These are phyloP conservation scores for Cephaloascus albidus DNA, from an alignment of 805 yeast genomes.

Conservation along the genomic window DNA sequence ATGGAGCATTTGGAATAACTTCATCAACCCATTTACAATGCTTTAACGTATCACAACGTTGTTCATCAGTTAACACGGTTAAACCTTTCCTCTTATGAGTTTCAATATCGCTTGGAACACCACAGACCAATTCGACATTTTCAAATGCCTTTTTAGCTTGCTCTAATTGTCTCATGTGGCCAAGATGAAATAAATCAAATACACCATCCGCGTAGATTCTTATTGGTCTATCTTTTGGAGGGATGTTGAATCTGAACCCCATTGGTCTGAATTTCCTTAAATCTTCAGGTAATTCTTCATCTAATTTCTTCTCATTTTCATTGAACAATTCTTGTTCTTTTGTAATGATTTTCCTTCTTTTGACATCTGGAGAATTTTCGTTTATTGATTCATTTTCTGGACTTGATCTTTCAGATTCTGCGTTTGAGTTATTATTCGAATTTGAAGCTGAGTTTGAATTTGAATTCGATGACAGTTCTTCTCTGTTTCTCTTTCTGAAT, in stretches of 20 bases:
- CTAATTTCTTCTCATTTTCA: constrained; percentile 49
- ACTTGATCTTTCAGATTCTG: not conserved
- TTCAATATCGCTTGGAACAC: constrained; percentile 82
- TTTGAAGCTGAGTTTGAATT: constrained; percentile 2
- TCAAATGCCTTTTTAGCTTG: constrained; percentile 91
- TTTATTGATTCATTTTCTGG: not conserved
- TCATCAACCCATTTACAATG: constrained; percentile 99
- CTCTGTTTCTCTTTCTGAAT: constrained; percentile 7
- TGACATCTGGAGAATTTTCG: not conserved
- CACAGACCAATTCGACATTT: constrained; percentile 79
- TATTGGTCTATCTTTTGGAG: constrained; percentile 79
- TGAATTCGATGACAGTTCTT: constrained; percentile 1
- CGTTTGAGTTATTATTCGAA: not conserved
- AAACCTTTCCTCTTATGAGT: constrained; percentile 91
- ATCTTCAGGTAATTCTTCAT: constrained; percentile 57
- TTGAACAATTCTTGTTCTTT: constrained; percentile 14
- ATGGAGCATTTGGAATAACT: constrained; percentile 89
- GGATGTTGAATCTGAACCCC: constrained; percentile 71
- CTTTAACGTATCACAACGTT: constrained; percentile 80
- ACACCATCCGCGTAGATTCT: constrained; percentile 98
- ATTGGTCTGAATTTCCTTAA: constrained; percentile 69
- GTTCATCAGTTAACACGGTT: constrained; percentile 82
- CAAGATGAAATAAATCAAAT: constrained; percentile 91
- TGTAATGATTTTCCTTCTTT: constrained; percentile 2
- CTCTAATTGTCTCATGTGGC: constrained; percentile 96